Base-by-base conservation (phyloP, 108 stramenopile species). In the Cyclotella choctawhatcheeana region DNA sequence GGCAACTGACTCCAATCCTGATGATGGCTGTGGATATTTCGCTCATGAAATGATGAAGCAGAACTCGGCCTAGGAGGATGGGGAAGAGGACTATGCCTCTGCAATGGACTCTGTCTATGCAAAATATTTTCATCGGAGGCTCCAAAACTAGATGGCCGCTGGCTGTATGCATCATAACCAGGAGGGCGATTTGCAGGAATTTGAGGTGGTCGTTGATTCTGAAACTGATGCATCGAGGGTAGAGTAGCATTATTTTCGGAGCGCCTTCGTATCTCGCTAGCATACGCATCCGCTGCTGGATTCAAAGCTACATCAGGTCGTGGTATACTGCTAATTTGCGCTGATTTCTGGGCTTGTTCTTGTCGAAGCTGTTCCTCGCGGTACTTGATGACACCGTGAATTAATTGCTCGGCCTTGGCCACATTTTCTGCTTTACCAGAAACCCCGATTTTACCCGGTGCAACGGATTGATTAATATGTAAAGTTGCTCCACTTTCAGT, bases 361-460 rank as follows among this genome's bases (percentile, higher is more conserved):
- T 60, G 70, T 27, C 61, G 26, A 13, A 64, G 66, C 33, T 86
- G 89, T 12, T 88, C 86, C 50, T 90, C 82, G 22, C 88, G 90
- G 77, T 96, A 94, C 54, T 69, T 89, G 72, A 96, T 68, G 16
- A 94, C 93, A 50, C 93, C 91, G 6, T 82, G 76, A 25, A 96
- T 89, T 85, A 93, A 74, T 29, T 77, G 73, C 24, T 87, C 83
- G 3, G 96, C 96, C 32, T 76, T 88, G 6, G 73, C 77, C 40
- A 96, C 96, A 56, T 73, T 67, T 53, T 65, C 80, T 22, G 59
- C 56, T 44, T 70, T 71, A 8, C 96, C 93, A 27, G 87, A 89
- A 22, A 96, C 84, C 26, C 76, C 82, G 61, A 96, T 90, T 58
- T 85, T 87, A 0, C 89, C 82, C 44, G 96, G 93, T 53, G 82